Conservation (phyloP, 2,329 filamentous ascomycete genomes). For the Colletotrichum sp. region DNA sequence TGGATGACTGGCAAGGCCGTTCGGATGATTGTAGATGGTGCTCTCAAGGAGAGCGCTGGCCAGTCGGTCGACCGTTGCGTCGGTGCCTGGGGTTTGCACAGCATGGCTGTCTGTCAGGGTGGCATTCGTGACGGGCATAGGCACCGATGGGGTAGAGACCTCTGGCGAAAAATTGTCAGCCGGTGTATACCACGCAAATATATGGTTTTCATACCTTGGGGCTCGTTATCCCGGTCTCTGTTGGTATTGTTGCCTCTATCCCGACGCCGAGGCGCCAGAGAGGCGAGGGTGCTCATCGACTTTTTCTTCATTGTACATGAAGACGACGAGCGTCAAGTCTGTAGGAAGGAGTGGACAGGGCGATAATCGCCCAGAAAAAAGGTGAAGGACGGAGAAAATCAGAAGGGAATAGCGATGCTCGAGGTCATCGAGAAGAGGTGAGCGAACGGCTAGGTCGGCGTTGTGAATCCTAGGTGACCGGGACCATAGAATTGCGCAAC, state of each 20-base stretch:
- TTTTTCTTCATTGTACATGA: constrained; percentile 15
- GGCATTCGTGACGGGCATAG: not conserved
- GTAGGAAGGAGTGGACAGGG: not conserved
- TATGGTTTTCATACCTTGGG: not conserved
- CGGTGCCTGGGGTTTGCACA: not conserved
- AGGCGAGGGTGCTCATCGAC: constrained; percentile 5
- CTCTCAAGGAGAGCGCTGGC: constrained; percentile 15
- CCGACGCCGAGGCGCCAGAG: constrained; percentile 6
- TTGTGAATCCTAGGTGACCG: not conserved
- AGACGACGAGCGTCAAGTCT: not conserved
- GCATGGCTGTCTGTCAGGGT: not conserved
- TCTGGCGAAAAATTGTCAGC: not conserved
- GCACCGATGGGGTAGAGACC: not conserved
- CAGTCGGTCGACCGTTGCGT: constrained; percentile 7
- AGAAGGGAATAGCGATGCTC: not conserved
- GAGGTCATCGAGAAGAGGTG: not conserved
- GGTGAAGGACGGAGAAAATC: not conserved
- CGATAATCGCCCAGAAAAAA: not conserved
- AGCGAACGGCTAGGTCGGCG: not conserved
- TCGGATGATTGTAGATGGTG: constrained; percentile 5
- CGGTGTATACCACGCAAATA: not conserved
- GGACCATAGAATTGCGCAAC: not conserved
- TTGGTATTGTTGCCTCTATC: not conserved
- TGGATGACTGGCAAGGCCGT: constrained; percentile 17
- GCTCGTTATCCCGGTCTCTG: not conserved